Evolutionary conservation across 768 basidiomycete genomes (phyloP), one percentile per base, ranked within the genome.

Genomic region (Trametes sanguinea): DNA sequence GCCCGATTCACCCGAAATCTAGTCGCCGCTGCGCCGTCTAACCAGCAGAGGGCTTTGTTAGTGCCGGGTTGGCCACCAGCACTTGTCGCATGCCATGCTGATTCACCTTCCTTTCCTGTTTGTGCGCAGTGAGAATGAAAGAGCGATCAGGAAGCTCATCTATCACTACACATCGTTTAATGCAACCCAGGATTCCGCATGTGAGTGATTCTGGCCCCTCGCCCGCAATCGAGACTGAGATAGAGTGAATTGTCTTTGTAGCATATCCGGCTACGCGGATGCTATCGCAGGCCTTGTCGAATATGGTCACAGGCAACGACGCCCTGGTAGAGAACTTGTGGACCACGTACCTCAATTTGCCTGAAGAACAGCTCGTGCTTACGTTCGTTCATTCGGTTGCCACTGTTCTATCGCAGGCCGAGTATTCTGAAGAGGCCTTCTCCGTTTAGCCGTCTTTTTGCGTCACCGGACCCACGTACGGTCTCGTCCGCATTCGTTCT

Each of bases 1-100:
- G 88, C 86, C 7, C 88, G 85, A 68, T 87, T 95, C 69, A 93
- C 91, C 13, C 83, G 95, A 61, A 95, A 97, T 71, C 74, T 95
- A 9, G 85, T 92, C 37, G 92, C 92, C 9, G 90, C 86, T 6
- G 81, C 87, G 14, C 80, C 84, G 7, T 71, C 72, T n/a, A 92
- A 93, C 74, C 95, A 97, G 71, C 69, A 73, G 43, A 77, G 75
- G 60, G 88, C 89, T 29, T 89, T 85, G 94, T 95, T 68, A 78
- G 92, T 76, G 17, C 33, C 37, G 51, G n/a, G n/a, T 50, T 10
- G 13, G 11, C 4, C 13, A 5, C 30, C 29, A 29, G 4, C 48
- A 22, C 13, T 50, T 22, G 11, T 7, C 14, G 13, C 35, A 46
- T 46, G 48, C 27, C 27, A 44, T 62, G n/a, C 39, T 6, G 35